These are phyloP conservation scores for Rhinocladiella similis DNA, from an alignment of 2,329 filamentous ascomycete genomes.

Conservation along the genomic window DNA sequence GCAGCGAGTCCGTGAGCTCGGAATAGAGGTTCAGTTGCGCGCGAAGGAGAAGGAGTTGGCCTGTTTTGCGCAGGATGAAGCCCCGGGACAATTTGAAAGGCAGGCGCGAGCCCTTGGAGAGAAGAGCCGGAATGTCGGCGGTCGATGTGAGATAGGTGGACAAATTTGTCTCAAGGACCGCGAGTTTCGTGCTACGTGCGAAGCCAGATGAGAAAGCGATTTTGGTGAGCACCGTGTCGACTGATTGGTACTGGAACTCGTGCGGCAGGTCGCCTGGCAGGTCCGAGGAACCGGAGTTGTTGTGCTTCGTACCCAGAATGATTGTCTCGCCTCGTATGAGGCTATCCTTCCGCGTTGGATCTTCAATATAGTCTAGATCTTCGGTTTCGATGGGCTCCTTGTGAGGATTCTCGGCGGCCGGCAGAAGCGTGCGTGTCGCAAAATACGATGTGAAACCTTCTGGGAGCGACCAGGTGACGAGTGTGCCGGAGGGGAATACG, in stretches of 20 bases:
- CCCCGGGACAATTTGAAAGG: conserved; percentile 61
- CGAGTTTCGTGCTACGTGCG: conserved; percentile 88
- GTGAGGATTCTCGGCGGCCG: conserved; percentile 75
- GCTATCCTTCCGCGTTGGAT: conserved; percentile 70
- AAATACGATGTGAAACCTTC: conserved; percentile 69
- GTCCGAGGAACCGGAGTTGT: conserved; percentile 7
- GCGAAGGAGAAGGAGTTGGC: conserved; percentile 82
- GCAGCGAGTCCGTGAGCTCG: conserved; percentile 90
- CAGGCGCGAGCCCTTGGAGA: conserved; percentile 66
- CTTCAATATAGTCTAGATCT: conserved; percentile 82
- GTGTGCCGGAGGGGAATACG: conserved; percentile 89
- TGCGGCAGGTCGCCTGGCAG: conserved; percentile 19
- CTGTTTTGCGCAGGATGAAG: conserved; percentile 90
- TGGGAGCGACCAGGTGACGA: conserved; percentile 88
- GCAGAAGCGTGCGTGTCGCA: conserved; percentile 70
- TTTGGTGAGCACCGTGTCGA: conserved; percentile 76
- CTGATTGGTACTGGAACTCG: conserved; percentile 33
- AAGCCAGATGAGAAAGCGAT: conserved; percentile 95
- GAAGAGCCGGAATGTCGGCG: conserved; percentile 73
- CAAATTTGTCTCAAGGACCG: conserved; percentile 81
- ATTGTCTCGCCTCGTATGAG: conserved; percentile 85
- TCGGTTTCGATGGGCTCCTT: conserved; percentile 75
- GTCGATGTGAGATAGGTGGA: conserved; percentile 85
- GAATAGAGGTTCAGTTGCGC: conserved; percentile 96
- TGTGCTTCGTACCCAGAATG: conserved; percentile 73